Percentiles rank a stretch among this genome's conserved stretches.
phyloP scores from a whole-genome alignment of 2,329 filamentous ascomycete species.

The Colletotrichum limetticola region DNA sequence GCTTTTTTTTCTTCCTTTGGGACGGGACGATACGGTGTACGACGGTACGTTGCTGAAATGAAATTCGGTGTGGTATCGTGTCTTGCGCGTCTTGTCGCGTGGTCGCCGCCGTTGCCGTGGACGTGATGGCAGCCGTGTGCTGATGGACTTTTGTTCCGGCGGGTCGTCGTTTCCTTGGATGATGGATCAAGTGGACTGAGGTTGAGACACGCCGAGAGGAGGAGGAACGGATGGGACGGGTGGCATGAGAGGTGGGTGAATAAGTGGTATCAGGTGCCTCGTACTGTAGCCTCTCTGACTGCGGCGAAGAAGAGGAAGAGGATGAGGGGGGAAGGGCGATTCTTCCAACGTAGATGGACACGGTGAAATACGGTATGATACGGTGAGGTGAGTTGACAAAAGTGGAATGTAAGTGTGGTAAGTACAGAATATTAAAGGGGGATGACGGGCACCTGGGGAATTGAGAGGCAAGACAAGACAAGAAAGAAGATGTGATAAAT shows the following conservation, averaged over 20 bases:
- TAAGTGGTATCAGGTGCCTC: slow-evolving; percentile 3
- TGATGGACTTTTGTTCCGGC: not conserved
- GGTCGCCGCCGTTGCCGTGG: not conserved
- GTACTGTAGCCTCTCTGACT: not conserved
- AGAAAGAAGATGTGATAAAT: not conserved
- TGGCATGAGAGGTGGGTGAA: slow-evolving; percentile 11
- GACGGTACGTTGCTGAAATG: not conserved
- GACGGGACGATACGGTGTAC: not conserved
- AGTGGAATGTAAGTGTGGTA: not conserved
- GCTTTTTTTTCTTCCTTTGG: no score
- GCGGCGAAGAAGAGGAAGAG: not conserved
- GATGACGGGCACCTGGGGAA: not conserved
- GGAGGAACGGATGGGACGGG: not conserved
- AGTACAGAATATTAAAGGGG: not conserved
- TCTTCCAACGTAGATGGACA: not conserved
- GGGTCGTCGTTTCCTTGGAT: not conserved
- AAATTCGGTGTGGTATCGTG: not conserved
- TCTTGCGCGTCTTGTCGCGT: slow-evolving; percentile 4
- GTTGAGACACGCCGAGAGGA: slow-evolving; percentile 9
- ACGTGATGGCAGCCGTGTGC: not conserved
- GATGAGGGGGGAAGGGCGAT: not conserved
- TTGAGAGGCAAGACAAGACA: not conserved
- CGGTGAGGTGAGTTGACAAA: not conserved
- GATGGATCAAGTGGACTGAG: slow-evolving; percentile 7
- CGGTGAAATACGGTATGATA: slow-evolving; percentile 7